Conservation (phyloP, 345 rosid species). For the Syzygium jambos region DNA sequence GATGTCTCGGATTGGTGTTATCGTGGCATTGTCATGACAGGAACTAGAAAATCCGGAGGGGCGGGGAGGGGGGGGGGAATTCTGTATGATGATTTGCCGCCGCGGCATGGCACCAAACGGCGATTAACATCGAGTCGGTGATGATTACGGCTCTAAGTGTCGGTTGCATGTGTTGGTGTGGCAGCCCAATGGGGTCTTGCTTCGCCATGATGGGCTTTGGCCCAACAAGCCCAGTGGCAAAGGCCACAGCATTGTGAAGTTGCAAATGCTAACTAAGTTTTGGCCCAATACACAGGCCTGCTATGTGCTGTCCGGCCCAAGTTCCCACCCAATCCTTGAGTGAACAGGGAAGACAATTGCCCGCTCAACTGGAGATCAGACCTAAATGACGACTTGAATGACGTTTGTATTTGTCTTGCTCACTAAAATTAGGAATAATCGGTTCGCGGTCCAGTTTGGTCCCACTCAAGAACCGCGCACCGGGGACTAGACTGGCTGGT, state of each 20-base stretch:
- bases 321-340: neutral
- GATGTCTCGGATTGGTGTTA: neutral
- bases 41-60: neutral
- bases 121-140: neutral
- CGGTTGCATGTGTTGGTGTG: neutral
- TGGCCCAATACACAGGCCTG: neutral
- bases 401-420: neutral
- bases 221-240: neutral
- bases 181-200: neutral
- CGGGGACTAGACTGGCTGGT: no score
- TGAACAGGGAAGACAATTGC: neutral
- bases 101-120: neutral
- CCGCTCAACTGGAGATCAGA: neutral
- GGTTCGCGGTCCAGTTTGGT: no score
- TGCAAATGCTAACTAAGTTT: neutral
- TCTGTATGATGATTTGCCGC: neutral
- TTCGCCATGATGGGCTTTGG: neutral
- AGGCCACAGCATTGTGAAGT: neutral
- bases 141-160: neutral
- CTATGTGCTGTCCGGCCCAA: neutral
- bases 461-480: no score
- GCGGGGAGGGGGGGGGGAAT: rapidly evolving
- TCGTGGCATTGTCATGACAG: neutral
- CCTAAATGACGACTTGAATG: neutral
- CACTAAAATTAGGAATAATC: neutral